phyloP scores from a whole-genome alignment of 345 rosid species.

The Arabidopsis suecica region DNA sequence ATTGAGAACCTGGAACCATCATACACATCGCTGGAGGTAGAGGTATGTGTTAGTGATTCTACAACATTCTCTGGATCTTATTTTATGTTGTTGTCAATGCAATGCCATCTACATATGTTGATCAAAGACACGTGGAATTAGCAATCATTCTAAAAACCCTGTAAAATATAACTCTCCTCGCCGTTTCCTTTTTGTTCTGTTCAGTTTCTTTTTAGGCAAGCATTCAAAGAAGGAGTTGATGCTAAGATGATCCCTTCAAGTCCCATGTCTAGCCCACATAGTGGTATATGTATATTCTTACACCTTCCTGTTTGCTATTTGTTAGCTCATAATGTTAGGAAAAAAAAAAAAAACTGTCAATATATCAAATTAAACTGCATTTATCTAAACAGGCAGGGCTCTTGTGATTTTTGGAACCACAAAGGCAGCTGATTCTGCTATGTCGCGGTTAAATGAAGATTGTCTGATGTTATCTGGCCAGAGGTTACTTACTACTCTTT shows the following conservation, averaged over 20 bases:
- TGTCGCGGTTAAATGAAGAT: constrained; percentile 40
- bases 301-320: constrained; percentile 8
- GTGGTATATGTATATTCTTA: constrained; percentile 49
- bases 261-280: constrained; percentile 47
- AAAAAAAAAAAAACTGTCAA: background rate
- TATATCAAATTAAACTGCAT: constrained; percentile 12
- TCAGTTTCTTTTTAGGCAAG: constrained; percentile 60
- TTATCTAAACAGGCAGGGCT: constrained; percentile 55
- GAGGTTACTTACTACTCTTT: constrained; percentile 30
- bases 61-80: constrained; percentile 2
- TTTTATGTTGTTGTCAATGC: constrained; percentile 19
- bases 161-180: constrained; percentile 5
- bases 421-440: constrained; percentile 54
- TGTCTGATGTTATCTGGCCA: constrained; percentile 53
- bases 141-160: constrained; percentile 11
- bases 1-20: constrained; percentile 66
- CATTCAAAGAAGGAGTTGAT: constrained; percentile 53
- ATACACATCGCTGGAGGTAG: constrained; percentile 59
- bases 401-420: constrained; percentile 58
- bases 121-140: constrained; percentile 7
- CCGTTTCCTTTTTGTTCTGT: constrained; percentile 25
- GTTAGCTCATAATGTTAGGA: background rate
- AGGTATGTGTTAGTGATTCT: constrained; percentile 49
- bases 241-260: constrained; percentile 56
- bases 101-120: background rate